Base-by-base conservation (phyloP, 768 basidiomycete genomes). In the Leccinum truebloodii region DNA sequence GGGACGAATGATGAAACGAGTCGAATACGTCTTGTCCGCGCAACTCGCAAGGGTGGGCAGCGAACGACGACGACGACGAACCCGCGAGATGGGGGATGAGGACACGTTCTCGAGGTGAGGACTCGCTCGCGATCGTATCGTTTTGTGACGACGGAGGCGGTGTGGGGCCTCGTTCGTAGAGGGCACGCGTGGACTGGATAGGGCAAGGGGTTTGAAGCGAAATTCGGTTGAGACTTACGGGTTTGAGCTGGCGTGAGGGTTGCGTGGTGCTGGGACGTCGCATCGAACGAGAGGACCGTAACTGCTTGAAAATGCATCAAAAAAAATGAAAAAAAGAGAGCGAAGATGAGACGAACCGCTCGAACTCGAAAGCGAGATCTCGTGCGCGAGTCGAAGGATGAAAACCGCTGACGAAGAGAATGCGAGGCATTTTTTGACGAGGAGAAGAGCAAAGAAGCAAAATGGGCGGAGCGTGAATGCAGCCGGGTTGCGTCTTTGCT, bases 181-280 rank as follows among this genome's bases (percentile, higher is more conserved):
- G 61, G 59, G 67, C 73, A 71, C 74, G 69, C 65, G 67, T 76
- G 73, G 77, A 77, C 75, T 76, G 74, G 72, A 72, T 68, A 63
- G 69, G 70, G 69, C 67, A 71, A 69, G 65, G 71, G 69, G 69
- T 67, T 74, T 62, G 63, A 64, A 74, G 65, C 26, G 57, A 69
- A 63, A 44, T 24, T 6, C 9, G 35, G 59, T 57, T 68, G 13
- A 65, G 35, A 93, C 92, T 91, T 81, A 94, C 92, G 92, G 90
- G 69, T 90, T 90, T 46, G 87, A 82, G 59, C 80, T 83, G 18
- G 88, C 84, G 63, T 87, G 81, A 0, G 87, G 86, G 75, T 90
- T 90, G 64, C 91, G 86, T 2, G 92, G 90, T 2, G 92, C 93
- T 18, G 92, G 92, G 16, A 95, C 91, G 71, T 95, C 93, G 77